Percentiles rank a stretch among this genome's conserved stretches.
phyloP scores from a whole-genome alignment of 1,139 yeast genomes.

The Lodderomyces parapsilosis region DNA sequence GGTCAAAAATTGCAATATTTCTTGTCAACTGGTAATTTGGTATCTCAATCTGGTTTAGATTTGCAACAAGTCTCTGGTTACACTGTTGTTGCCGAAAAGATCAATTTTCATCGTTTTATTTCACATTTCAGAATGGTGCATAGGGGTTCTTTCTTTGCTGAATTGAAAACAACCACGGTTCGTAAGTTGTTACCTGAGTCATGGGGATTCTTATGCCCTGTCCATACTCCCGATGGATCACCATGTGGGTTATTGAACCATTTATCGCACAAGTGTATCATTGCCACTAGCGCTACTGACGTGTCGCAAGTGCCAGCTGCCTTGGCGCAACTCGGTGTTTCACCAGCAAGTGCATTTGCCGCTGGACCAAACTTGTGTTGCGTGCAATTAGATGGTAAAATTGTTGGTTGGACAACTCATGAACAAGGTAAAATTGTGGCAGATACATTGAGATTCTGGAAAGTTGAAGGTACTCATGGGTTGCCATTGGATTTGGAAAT shows the following conservation, averaged over 20 bases:
- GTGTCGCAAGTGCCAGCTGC: constrained; percentile 69
- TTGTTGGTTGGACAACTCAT: constrained; percentile 94
- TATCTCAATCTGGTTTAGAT: constrained; percentile 95
- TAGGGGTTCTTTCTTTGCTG: constrained; percentile 99
- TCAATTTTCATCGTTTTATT: constrained; percentile 93
- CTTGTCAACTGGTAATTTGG: constrained; percentile 94
- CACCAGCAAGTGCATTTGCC: constrained; percentile 72
- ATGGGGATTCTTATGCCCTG: constrained; percentile 99
- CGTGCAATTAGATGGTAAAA: constrained; percentile 89
- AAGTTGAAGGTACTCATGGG: constrained; percentile 74
- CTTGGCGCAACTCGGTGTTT: constrained; percentile 75
- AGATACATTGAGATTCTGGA: constrained; percentile 89
- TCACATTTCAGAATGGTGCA: constrained; percentile 99
- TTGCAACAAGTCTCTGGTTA: constrained; percentile 98
- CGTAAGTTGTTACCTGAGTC: constrained; percentile 95
- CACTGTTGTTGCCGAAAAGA: constrained; percentile 98
- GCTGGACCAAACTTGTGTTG: constrained; percentile 89
- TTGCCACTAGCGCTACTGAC: constrained; percentile 75
- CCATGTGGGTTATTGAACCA: constrained; percentile 98
- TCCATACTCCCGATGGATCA: constrained; percentile 99
- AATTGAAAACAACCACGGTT: constrained; percentile 94
- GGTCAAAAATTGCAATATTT: constrained; percentile 94
- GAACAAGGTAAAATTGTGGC: constrained; percentile 84
- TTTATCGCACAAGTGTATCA: constrained; percentile 90
- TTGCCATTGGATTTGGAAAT: constrained; percentile 86